Base-by-base conservation (phyloP, 495 filamentous ascomycete species). In the Aspergillus homomorphus region DNA sequence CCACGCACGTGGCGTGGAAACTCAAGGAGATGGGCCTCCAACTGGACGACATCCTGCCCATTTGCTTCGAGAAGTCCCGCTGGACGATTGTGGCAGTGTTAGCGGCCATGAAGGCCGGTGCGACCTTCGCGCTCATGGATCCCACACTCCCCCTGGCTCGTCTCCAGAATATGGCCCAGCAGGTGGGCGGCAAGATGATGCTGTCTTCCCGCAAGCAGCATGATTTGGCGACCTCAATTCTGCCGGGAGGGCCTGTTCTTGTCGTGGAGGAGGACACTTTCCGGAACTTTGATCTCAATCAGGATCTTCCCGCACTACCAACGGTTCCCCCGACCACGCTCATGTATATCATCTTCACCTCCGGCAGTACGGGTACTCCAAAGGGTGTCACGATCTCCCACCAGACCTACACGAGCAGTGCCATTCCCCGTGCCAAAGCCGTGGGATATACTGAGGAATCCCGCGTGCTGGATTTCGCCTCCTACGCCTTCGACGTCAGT, bases 361-460 rank as follows among this genome's bases (percentile, higher is more conserved):
- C 77, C 20, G 81, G 81, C 7, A 78, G 73, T n/a, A 83, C 80
- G 1, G 79, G 79, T 4, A 79, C 70, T n/a, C 80, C 80, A 0
- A 83, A 83, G 61, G 83, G 81, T 22, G 78, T 84, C 24, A 73
- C 77, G 7, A 71, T 85, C 4, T 69, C 70, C 3, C 83, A 87
- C 57, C 61, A 62, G 51, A 76, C 75, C 3, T 73, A 73, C 41
- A 81, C 73, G 0, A 77, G 69, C 53, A 72, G 71, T 46, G 71
- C 71, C 6, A 63, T 74, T 19, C 66, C 75, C 6, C 66, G 73
- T 43, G 69, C 69, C 6, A 62, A 66, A 26, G 71, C 74, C 16
- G 69, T 76, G 20, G 72, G 70, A 0, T 77, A 75, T 48, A 71
- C 59, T 0, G 61, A 65, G 3, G 61, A 72, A 1, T 75, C 74